A percentile compares a stretch with the other conserved stretches of the same genome.
Conservation (phyloP, 768 basidiomycete genomes). For the Russula compacta region DNA sequence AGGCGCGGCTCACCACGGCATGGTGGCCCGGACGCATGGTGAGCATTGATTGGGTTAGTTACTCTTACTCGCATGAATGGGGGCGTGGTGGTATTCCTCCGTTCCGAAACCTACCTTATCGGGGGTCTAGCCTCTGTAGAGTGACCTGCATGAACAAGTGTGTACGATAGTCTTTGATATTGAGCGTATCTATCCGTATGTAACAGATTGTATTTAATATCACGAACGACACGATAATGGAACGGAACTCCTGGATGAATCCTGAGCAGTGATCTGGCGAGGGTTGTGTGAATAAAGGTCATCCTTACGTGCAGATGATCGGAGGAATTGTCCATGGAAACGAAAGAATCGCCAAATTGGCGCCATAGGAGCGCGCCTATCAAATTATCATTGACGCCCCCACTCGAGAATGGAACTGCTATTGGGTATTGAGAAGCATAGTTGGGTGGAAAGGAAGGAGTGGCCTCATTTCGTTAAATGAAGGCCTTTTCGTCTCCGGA, state of each 20-base stretch:
- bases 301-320: slow-evolving; percentile 6
- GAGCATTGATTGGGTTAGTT: not conserved
- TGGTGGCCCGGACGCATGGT: slow-evolving; percentile 8
- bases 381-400: not conserved
- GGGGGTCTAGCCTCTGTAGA: slow-evolving; percentile 1
- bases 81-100: not conserved
- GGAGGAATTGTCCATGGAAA: slow-evolving; percentile 7
- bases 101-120: slow-evolving; percentile 6
- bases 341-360: not conserved
- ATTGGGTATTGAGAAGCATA: not conserved
- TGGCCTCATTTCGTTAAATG: not conserved
- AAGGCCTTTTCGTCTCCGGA: not conserved
- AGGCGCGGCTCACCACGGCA: slow-evolving; percentile 8
- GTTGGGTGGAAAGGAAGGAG: not conserved
- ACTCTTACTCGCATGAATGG: not conserved
- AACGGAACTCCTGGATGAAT: not conserved
- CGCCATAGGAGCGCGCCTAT: not conserved
- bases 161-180: slow-evolving; percentile 14
- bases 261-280: slow-evolving; percentile 2
- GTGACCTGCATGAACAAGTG: not conserved
- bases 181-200: slow-evolving; percentile 17
- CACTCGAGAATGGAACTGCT: not conserved
- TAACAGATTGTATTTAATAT: slow-evolving; percentile 12
- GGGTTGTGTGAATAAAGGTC: not conserved
- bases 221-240: slow-evolving; percentile 6